Evolutionary conservation across 2,329 filamentous ascomycete species (phyloP).

Genomic region (Cladobotryum protrusum): DNA sequence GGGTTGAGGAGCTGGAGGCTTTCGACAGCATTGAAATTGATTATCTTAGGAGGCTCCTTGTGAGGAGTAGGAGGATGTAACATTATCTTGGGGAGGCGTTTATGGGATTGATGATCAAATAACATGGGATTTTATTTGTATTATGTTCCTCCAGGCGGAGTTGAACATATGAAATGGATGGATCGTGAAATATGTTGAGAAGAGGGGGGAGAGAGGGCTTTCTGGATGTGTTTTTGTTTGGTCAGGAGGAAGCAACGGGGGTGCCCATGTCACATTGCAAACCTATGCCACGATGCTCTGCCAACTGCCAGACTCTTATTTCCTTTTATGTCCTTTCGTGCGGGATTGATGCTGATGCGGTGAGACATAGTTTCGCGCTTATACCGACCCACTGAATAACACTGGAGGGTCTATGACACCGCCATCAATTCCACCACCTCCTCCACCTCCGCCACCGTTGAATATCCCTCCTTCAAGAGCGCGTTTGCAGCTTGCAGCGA

Average conservation of each 20-base stretch:
- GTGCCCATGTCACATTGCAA: neutral
- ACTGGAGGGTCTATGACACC: slow-evolving; percentile 43
- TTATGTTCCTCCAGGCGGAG: neutral
- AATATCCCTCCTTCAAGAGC: slow-evolving; percentile 84
- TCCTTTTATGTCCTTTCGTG: slow-evolving; percentile 8
- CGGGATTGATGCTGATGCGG: slow-evolving; percentile 11
- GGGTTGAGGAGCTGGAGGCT: slow-evolving; percentile 20
- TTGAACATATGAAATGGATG: neutral
- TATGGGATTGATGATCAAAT: neutral
- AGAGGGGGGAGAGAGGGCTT: neutral
- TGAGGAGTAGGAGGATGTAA: slow-evolving; percentile 10
- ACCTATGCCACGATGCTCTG: neutral
- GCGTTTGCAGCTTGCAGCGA: slow-evolving; percentile 80
- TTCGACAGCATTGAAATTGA: slow-evolving; percentile 25
- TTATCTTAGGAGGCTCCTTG: slow-evolving; percentile 21
- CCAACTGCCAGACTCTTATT: slow-evolving; percentile 10
- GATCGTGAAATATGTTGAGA: neutral
- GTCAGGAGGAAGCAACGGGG: neutral
- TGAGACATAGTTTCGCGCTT: slow-evolving; percentile 48
- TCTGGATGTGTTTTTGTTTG: neutral
- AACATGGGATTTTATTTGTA: neutral
- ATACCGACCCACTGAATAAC: slow-evolving; percentile 50
- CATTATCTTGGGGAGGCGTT: neutral
- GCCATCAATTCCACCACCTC: slow-evolving; percentile 53
- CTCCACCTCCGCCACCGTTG: slow-evolving; percentile 68